These are phyloP conservation scores for Castanopsis chinensis DNA, from an alignment of 306 rosid species.

Conservation along the genomic window DNA sequence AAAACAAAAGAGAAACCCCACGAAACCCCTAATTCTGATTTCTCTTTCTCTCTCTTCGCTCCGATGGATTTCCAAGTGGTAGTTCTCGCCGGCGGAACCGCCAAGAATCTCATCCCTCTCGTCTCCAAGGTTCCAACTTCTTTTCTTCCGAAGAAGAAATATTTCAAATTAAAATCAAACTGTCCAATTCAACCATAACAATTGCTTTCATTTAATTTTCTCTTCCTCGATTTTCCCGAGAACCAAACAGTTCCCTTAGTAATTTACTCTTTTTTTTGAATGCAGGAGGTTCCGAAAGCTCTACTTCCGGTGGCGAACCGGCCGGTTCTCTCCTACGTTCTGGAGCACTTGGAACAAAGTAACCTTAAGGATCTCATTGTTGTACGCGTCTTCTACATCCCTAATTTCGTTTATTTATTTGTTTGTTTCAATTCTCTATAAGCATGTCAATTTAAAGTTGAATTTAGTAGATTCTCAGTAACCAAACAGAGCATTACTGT, in stretches of 20 bases:
- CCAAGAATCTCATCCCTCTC: conserved; percentile 82
- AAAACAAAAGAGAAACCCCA: neutral
- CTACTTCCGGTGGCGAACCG: conserved; percentile 93
- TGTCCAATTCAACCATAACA: too few species aligned
- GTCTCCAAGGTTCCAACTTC: conserved; percentile 63
- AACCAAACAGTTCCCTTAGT: neutral
- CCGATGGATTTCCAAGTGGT: conserved; percentile 94
- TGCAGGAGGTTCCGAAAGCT: conserved; percentile 91
- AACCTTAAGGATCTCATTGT: conserved; percentile 92
- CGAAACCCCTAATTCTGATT: conserved; percentile 7
- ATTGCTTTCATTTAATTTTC: too few species aligned
- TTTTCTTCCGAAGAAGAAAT: neutral
- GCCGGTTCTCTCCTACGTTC: conserved; percentile 80
- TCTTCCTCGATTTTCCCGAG: neutral
- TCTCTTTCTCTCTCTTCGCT: neutral
- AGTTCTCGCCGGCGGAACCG: conserved; percentile 84
- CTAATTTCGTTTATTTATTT: neutral
- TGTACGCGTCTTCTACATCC: conserved; percentile 35
- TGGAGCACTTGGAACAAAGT: conserved; percentile 77
- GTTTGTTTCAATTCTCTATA: too few species aligned
- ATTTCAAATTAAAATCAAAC: too few species aligned
- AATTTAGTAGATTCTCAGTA: neutral
- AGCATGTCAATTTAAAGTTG: too few species aligned
- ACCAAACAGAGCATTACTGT: neutral
- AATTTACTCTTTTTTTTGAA: neutral